Evolutionary conservation across 352 stramenopile species (phyloP).

Genomic region (Globisporangium polare): DNA sequence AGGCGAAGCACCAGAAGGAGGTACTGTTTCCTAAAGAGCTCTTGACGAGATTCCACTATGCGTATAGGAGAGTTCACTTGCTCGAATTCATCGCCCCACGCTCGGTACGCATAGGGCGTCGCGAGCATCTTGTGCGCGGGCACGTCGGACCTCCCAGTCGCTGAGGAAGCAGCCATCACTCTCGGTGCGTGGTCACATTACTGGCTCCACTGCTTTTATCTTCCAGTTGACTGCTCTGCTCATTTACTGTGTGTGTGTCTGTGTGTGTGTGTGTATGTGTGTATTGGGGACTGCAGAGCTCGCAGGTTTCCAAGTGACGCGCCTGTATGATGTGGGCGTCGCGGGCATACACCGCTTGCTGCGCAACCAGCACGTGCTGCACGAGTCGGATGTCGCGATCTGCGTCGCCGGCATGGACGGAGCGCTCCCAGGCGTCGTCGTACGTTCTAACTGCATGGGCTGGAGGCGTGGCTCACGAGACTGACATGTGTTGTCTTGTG

Average conservation of each 20-base stretch:
- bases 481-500: not conserved
- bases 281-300: constrained; percentile 55
- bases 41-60: not conserved
- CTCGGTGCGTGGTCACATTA: constrained; percentile 42
- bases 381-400: constrained; percentile 90
- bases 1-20: not conserved
- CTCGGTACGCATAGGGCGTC: not conserved
- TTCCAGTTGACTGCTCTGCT: not conserved
- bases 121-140: constrained; percentile 92
- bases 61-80: not conserved
- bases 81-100: not conserved
- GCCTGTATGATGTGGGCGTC: constrained; percentile 93
- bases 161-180: constrained; percentile 94
- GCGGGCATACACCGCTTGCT: constrained; percentile 93
- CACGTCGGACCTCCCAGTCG: constrained; percentile 94
- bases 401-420: constrained; percentile 97
- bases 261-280: not conserved
- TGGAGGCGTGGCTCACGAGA: not conserved
- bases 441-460: constrained; percentile 28
- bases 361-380: constrained; percentile 80
- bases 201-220: not conserved
- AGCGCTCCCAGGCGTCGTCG: constrained; percentile 95
- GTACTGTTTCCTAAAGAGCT: not conserved
- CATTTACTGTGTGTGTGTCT: not conserved
- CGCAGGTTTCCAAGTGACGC: constrained; percentile 73